Conservation (phyloP, 768 basidiomycete genomes). For the Pseudohyphozyma bogoriensis region DNA sequence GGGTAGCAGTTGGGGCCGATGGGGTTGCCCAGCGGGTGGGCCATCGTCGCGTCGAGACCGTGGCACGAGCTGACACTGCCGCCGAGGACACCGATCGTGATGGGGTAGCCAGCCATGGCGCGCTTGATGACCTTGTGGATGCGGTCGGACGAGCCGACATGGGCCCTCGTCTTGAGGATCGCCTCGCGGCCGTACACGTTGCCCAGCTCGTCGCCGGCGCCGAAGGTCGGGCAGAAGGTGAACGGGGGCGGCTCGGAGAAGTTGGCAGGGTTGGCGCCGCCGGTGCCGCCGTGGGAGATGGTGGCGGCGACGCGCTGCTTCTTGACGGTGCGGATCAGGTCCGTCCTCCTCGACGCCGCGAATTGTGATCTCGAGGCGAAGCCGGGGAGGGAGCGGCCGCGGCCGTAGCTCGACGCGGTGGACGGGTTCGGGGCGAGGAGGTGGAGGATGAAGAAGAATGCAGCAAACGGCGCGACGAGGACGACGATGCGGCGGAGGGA, state of each 20-base stretch:
- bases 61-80: conserved; percentile 33
- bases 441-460: conserved; percentile 31
- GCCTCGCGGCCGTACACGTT: conserved; percentile 64
- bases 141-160: conserved; percentile 30
- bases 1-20: conserved; percentile 56
- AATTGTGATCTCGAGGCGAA: conserved; percentile 24
- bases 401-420: conserved; percentile 12
- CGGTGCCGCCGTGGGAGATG: conserved; percentile 27
- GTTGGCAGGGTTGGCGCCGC: conserved; percentile 32
- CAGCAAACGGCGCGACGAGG: conserved; percentile 23
- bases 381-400: conserved; percentile 29
- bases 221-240: conserved; percentile 79
- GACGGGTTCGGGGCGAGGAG: conserved; percentile 18
- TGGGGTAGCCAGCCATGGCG: conserved; percentile 34
- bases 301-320: conserved; percentile 25
- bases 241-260: conserved; percentile 54
- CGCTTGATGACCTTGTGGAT: conserved; percentile 32
- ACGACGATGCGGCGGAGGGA: conserved; percentile 19
- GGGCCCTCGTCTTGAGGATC: conserved; percentile 44
- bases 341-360: conserved; percentile 27
- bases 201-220: conserved; percentile 68
- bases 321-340: conserved; percentile 22
- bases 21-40: conserved; percentile 35
- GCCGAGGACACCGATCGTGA: conserved; percentile 34
- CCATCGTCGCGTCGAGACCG: conserved; percentile 33